These are phyloP conservation scores for Lentinula novae-zelandiae DNA, from an alignment of 1,284 basidiomycete genomes.

Conservation along the genomic window DNA sequence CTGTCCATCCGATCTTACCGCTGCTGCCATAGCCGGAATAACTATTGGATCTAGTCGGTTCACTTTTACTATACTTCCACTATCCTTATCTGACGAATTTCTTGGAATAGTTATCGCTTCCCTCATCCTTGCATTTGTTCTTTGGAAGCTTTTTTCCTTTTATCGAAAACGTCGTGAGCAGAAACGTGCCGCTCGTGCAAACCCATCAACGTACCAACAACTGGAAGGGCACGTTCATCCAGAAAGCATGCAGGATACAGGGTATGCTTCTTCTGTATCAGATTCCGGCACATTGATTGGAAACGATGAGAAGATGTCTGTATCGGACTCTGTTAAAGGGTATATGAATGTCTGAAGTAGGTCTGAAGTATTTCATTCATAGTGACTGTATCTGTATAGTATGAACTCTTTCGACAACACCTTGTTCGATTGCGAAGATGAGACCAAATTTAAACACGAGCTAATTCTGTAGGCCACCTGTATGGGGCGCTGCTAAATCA, in stretches of 20 bases:
- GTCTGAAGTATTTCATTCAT: too few species aligned
- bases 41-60: slow-evolving; percentile 1
- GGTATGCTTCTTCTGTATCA: not conserved
- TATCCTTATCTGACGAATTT: not conserved
- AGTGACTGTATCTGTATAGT: too few species aligned
- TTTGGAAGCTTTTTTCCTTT: not conserved
- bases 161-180: not conserved
- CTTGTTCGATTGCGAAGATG: too few species aligned
- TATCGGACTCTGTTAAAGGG: not conserved
- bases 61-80: not conserved
- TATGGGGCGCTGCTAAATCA: too few species aligned
- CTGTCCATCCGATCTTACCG: not conserved
- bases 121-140: not conserved
- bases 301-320: not conserved
- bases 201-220: not conserved
- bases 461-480: too few species aligned
- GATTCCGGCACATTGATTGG: not conserved
- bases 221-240: slow-evolving; percentile 1
- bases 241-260: not conserved
- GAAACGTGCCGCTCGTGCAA: not conserved
- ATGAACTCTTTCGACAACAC: too few species aligned
- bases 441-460: too few species aligned
- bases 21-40: slow-evolving; percentile 5
- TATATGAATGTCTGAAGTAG: not conserved
- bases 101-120: not conserved